Evolutionary conservation across 139 green algal species (phyloP), one percentile per base, ranked within the genome.

Genomic region (Medakamo hakoo): DNA sequence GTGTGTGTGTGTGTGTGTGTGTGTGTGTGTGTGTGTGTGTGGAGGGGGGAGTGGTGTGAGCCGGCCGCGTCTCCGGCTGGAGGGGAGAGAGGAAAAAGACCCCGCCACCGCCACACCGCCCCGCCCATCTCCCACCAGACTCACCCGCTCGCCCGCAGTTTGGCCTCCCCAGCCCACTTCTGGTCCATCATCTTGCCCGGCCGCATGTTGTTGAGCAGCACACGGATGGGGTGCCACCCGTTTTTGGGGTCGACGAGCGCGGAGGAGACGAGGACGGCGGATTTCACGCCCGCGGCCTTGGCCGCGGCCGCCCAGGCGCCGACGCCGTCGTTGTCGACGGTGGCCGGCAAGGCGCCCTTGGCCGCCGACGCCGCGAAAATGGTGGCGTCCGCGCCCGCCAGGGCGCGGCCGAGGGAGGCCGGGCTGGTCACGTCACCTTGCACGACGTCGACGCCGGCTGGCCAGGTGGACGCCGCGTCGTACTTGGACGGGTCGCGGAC

Each of bases 141-240:
- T 9, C 9, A 52, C n/a, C 81, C 78, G 62, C 70, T 79, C 9
- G 57, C 25, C 0, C 78, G 71, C 32, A 90, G 71, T 0, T 60
- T 26, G 24, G 82, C 74, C 66, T 90, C 83, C 1, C 76, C 80
- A 77, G 65, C 68, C 57, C 76, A 83, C 66, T 89, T 89, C 57
- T 73, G 52, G 68, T 89, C 81, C 83, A 89, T 89, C 64, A 89
- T 81, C 1, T 78, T 65, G 20, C 63, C 62, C 63, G 64, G 87
- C 22, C 77, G 70, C 18, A 88, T 74, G 77, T 85, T 89, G 74
- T 88, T 89, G 2, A 89, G 74, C 31, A 89, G 49, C 4, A 88
- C 58, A 4, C 83, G 73, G 4, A 89, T 70, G 1, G 79, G 79
- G 60, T 86, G 22, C 26, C 49, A 82, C 64, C 68, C 67, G 76